These are phyloP conservation scores for Aquilaria yunnanensis DNA, from an alignment of 345 rosid genomes.

Conservation along the genomic window DNA sequence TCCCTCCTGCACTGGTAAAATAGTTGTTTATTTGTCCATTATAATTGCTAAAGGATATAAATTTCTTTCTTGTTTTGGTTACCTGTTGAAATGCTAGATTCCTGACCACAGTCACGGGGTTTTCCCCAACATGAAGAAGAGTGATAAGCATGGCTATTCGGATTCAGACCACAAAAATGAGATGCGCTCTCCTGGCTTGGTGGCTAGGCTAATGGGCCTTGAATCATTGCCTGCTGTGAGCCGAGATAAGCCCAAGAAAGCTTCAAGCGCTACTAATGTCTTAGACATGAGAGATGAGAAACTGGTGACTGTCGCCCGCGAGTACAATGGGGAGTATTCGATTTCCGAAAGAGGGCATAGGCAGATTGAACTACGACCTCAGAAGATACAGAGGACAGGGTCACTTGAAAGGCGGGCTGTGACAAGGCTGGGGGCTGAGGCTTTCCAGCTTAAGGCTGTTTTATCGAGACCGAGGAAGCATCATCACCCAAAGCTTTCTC, in stretches of 20 bases:
- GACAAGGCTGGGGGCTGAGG: constrained; percentile 76
- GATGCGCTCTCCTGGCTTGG: constrained; percentile 69
- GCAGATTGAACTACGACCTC: constrained; percentile 60
- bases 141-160: constrained; percentile 18
- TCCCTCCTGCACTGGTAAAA: constrained; percentile 1
- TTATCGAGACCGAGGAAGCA: constrained; percentile 58
- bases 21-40: not conserved
- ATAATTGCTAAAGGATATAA: not conserved
- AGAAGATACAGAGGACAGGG: constrained; percentile 78
- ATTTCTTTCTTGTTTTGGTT: constrained; percentile 1
- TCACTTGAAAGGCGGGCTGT: constrained; percentile 44
- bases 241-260: constrained; percentile 52
- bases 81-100: constrained; percentile 40
- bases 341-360: constrained; percentile 26
- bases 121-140: constrained; percentile 52
- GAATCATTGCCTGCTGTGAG: constrained; percentile 65
- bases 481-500: constrained; percentile 48
- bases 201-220: constrained; percentile 97
- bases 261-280: constrained; percentile 22
- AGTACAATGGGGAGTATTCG: constrained; percentile 24
- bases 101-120: constrained; percentile 76
- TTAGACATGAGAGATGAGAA: constrained; percentile 24
- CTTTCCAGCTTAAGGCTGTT: constrained; percentile 71
- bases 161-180: constrained; percentile 44
- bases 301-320: constrained; percentile 6